Conservation (phyloP, 805 yeast species). For the Candida alai region DNA sequence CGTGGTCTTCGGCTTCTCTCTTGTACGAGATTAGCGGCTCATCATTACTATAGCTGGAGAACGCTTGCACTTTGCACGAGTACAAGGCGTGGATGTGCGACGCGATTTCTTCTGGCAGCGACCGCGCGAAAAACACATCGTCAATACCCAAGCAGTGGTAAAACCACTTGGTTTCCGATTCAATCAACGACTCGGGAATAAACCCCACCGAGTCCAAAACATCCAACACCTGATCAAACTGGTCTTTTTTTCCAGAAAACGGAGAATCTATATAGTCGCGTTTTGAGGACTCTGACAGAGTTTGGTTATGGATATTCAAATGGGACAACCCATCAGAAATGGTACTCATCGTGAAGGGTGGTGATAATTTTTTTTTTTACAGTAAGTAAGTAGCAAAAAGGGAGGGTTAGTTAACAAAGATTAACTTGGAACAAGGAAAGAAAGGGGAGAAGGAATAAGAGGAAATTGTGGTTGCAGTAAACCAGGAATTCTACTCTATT, state of each 20-base stretch:
- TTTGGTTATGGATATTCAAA: too few species aligned
- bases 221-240: slow-evolving; percentile 78
- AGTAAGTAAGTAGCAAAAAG: too few species aligned
- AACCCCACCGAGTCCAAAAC: slow-evolving; percentile 78
- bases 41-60: slow-evolving; percentile 18
- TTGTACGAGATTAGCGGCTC: slow-evolving; percentile 71
- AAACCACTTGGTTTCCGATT: slow-evolving; percentile 85
- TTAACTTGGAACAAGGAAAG: too few species aligned
- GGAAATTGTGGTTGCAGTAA: too few species aligned
- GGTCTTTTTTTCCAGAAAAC: slow-evolving; percentile 77
- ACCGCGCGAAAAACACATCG: slow-evolving; percentile 86
- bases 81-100: slow-evolving; percentile 84
- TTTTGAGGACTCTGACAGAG: too few species aligned
- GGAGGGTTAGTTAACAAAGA: too few species aligned
- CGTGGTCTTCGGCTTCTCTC: slow-evolving; percentile 78
- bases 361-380: too few species aligned
- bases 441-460: too few species aligned
- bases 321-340: too few species aligned
- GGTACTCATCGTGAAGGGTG: too few species aligned
- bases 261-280: slow-evolving; percentile 72
- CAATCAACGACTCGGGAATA: slow-evolving; percentile 83
- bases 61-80: slow-evolving; percentile 90
- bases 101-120: slow-evolving; percentile 74
- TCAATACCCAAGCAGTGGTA: slow-evolving; percentile 85
- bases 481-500: too few species aligned